Conservation (phyloP, 2,329 filamentous ascomycete genomes). For the Ophiostoma angusticollis region DNA sequence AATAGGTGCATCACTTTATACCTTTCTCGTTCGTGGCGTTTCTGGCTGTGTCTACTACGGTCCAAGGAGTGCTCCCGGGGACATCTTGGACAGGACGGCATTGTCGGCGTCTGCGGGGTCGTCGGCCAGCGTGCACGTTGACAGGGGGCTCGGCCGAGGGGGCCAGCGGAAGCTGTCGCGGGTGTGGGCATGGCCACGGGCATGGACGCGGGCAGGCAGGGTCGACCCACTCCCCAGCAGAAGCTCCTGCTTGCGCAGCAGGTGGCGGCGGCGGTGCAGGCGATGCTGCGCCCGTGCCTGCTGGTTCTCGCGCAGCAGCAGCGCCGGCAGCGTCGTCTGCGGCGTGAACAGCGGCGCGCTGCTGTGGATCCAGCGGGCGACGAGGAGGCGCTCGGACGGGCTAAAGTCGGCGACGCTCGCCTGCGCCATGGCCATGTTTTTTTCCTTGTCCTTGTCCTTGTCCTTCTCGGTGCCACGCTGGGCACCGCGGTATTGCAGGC, state of each 20-base stretch:
- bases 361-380: constrained; percentile 1
- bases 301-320: not conserved
- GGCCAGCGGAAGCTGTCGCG: too few relatives aligned
- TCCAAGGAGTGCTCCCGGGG: too few relatives aligned
- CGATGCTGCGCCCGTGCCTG: too few relatives aligned
- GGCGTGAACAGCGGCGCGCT: constrained; percentile 5
- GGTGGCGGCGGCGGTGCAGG: not conserved
- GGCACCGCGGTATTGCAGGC: not conserved
- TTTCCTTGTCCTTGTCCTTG: too few relatives aligned
- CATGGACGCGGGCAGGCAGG: not conserved
- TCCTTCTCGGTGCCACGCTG: not conserved
- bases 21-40: too few relatives aligned
- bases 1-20: too few relatives aligned
- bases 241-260: constrained; percentile 1
- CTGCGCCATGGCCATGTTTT: not conserved
- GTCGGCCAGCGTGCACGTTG: not conserved
- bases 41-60: not conserved
- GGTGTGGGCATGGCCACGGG: not conserved
- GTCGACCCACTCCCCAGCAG: constrained; percentile 5
- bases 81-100: too few relatives aligned
- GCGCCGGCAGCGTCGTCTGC: not conserved
- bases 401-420: not conserved
- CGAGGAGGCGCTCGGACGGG: not conserved
- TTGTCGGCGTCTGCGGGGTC: not conserved
- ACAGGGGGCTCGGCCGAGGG: too few relatives aligned